Conservation (phyloP, 768 basidiomycete species). For the Rhodotorula sphaerocarpa region DNA sequence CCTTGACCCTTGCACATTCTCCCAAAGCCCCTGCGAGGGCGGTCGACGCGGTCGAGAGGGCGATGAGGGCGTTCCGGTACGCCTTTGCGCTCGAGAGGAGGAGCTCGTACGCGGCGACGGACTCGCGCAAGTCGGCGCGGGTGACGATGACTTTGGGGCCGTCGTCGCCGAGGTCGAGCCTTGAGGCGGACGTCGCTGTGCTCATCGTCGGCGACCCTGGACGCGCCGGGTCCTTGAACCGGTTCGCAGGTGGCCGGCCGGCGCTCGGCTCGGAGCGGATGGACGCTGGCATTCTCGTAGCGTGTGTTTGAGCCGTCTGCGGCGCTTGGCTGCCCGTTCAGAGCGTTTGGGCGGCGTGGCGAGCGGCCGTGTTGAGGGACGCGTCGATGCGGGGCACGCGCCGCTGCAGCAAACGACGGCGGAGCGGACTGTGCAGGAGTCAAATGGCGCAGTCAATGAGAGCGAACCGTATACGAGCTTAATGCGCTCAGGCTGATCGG, state of each 20-base stretch:
- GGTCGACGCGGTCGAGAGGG: slow-evolving; percentile 26
- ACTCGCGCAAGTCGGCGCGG: slow-evolving; percentile 27
- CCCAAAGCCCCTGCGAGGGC: slow-evolving; percentile 27
- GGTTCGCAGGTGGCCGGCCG: background rate
- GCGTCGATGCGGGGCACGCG: too few relatives aligned
- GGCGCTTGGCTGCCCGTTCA: too few relatives aligned
- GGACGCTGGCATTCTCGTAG: slow-evolving; percentile 5
- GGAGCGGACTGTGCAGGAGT: too few relatives aligned
- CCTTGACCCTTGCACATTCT: slow-evolving; percentile 34
- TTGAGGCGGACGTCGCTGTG: slow-evolving; percentile 3
- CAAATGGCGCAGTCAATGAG: too few relatives aligned
- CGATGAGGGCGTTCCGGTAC: slow-evolving; percentile 33
- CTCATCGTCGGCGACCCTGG: background rate
- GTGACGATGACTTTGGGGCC: slow-evolving; percentile 21
- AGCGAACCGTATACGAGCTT: too few relatives aligned
- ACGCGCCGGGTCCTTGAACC: slow-evolving; percentile 1
- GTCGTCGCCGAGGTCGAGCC: slow-evolving; percentile 16
- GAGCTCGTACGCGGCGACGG: slow-evolving; percentile 26
- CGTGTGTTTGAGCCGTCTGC: too few relatives aligned
- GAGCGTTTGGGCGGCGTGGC: too few relatives aligned
- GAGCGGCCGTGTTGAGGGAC: too few relatives aligned
- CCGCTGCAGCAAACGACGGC: too few relatives aligned
- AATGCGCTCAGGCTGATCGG: too few relatives aligned
- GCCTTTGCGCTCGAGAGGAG: slow-evolving; percentile 22
- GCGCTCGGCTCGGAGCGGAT: background rate